Percentiles rank a stretch among this genome's conserved stretches.
These are phyloP conservation scores for Wickerhamomyces kurtzmanii DNA, from an alignment of 805 yeast genomes.

Conservation along the genomic window DNA sequence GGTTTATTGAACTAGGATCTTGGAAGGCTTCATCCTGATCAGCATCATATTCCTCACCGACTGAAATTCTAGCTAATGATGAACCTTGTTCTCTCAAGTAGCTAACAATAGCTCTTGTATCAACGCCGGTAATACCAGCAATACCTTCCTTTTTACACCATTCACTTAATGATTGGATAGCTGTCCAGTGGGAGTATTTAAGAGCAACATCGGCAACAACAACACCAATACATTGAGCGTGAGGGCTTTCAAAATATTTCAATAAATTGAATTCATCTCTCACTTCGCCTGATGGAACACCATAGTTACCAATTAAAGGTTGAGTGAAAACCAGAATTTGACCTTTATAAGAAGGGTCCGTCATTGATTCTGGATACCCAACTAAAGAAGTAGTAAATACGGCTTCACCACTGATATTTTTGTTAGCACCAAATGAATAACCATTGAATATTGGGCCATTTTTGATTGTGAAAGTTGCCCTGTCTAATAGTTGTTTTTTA, in stretches of 20 bases:
- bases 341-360: conserved; percentile 96
- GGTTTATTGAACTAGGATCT: conserved; percentile 83
- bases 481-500: conserved; percentile 37
- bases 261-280: conserved; percentile 80
- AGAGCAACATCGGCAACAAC: conserved; percentile 94
- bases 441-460: conserved; percentile 94
- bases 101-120: conserved; percentile 89
- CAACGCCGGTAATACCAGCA: conserved; percentile 95
- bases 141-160: conserved; percentile 98
- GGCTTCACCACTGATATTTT: conserved; percentile 91
- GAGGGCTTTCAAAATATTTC: conserved; percentile 87
- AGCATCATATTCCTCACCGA: conserved; percentile 88
- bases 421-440: conserved; percentile 91
- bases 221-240: conserved; percentile 89
- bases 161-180: conserved; percentile 87
- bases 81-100: conserved; percentile 95
- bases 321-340: conserved; percentile 96
- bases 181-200: conserved; percentile 99
- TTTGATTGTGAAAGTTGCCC: conserved; percentile 85
- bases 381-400: conserved; percentile 97
- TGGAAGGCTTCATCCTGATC: conserved; percentile 84
- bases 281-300: conserved; percentile 81
- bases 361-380: conserved; percentile 98
- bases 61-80: conserved; percentile 78
- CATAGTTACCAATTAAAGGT: conserved; percentile 96